phyloP scores from a whole-genome alignment of 371 early-diverging fungal genomes.

The Mucor racemosus region DNA sequence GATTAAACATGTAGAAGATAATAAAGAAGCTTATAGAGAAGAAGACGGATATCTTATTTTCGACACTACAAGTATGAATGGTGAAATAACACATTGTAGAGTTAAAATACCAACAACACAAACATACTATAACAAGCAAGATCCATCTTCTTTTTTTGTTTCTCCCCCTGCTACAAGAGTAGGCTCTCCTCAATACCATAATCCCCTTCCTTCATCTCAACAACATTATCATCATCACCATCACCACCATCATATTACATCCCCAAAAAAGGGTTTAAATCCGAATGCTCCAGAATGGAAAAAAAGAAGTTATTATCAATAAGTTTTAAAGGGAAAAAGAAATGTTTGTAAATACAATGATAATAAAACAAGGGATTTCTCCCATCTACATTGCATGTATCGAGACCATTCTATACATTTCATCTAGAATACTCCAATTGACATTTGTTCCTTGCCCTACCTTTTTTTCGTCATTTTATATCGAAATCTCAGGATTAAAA shows the following conservation, averaged over 20 bases:
- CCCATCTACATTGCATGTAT: no score
- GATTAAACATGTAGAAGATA: neutral
- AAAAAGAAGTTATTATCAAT: no score
- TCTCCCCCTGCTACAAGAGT: constrained; percentile 30
- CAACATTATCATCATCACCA: constrained; percentile 8
- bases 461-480: no score
- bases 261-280: constrained; percentile 38
- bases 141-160: constrained; percentile 4
- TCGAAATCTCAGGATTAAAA: no score
- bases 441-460: no score
- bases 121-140: neutral
- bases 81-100: constrained; percentile 38
- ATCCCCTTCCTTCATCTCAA: constrained; percentile 5
- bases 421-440: no score
- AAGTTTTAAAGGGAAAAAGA: no score
- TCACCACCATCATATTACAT: constrained; percentile 3
- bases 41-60: constrained; percentile 44
- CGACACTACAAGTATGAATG: constrained; percentile 36
- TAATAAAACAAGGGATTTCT: no score
- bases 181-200: constrained; percentile 25
- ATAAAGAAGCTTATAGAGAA: constrained; percentile 24
- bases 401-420: no score
- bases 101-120: constrained; percentile 39
- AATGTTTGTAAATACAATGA: no score
- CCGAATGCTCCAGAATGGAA: constrained; percentile 31